Conservation (phyloP, 495 filamentous ascomycete genomes). For the Neurospora discreta region DNA sequence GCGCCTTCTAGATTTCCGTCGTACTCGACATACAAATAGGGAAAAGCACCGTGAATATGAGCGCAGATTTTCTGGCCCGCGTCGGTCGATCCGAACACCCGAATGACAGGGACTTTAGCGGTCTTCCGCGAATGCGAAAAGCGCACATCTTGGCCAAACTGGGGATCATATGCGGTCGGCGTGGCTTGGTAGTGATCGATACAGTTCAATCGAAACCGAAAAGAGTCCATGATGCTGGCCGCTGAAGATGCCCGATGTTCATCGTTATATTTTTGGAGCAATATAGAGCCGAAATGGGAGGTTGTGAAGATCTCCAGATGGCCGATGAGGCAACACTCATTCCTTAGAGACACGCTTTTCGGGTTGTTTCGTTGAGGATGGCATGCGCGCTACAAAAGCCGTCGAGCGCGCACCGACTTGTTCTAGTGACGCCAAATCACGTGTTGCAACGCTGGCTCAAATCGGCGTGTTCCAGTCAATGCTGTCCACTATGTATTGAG, state of each 20-base stretch:
- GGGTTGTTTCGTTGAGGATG: neutral
- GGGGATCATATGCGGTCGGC: conserved; percentile 73
- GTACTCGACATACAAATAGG: conserved; percentile 89
- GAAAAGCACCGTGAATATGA: conserved; percentile 91
- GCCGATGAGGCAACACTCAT: neutral
- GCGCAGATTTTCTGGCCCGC: conserved; percentile 94
- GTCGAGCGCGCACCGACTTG: neutral
- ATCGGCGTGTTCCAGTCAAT: neutral
- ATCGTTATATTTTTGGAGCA: neutral
- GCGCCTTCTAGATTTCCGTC: conserved; percentile 53
- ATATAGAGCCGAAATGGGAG: neutral
- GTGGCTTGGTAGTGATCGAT: conserved; percentile 82
- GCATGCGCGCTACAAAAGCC: neutral
- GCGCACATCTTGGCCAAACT: conserved; percentile 47
- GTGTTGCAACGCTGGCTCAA: neutral
- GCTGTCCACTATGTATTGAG: neutral
- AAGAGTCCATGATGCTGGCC: conserved; percentile 42
- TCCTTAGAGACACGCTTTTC: neutral
- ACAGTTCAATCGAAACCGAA: conserved; percentile 85
- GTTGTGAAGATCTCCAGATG: neutral
- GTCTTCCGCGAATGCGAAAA: conserved; percentile 41
- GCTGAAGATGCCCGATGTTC: neutral
- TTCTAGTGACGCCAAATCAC: neutral
- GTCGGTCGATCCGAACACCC: conserved; percentile 88
- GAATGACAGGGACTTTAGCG: conserved; percentile 73